Conservation (phyloP, 116 monocot genomes). For the Posidonia oceanica region DNA sequence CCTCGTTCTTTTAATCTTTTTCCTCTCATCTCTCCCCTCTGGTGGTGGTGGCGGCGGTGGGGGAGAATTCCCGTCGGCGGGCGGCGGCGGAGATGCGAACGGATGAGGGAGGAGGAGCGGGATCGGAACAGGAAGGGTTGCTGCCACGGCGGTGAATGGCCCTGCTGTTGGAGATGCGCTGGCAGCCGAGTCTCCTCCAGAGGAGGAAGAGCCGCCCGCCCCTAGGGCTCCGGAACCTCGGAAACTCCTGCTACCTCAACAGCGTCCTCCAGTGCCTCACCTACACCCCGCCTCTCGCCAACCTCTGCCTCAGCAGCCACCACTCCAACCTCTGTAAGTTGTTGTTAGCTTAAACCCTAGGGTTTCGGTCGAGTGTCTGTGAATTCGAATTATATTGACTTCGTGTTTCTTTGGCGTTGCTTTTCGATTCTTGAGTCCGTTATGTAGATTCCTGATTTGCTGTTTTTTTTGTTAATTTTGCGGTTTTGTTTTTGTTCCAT, state of each 20-base stretch:
- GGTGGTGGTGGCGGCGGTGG: too few relatives aligned
- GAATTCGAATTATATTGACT: neutral
- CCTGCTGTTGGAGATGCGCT: constrained; percentile 33
- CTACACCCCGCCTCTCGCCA: constrained; percentile 92
- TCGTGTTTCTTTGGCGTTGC: neutral
- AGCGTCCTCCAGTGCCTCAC: constrained; percentile 96
- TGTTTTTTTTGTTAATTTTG: neutral
- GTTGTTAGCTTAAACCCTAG: neutral
- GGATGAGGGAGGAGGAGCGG: too few relatives aligned
- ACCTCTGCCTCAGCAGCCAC: constrained; percentile 65
- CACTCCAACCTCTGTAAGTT: constrained; percentile 72
- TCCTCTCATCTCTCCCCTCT: too few relatives aligned
- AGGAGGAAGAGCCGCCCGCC: constrained; percentile 38
- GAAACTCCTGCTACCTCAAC: constrained; percentile 96
- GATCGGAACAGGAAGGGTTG: neutral
- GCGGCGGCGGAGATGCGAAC: too few relatives aligned
- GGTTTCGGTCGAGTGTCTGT: neutral
- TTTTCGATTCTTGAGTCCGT: neutral
- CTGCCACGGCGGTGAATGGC: neutral
- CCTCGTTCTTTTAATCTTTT: too few relatives aligned
- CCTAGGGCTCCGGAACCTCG: constrained; percentile 83
- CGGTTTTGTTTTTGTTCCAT: too few relatives aligned
- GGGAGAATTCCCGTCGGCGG: too few relatives aligned
- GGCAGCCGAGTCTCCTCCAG: constrained; percentile 21
- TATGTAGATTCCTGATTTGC: neutral